Evolutionary conservation across 208 protist genomes (phyloP), one percentile per base, ranked within the genome.

Genomic region (Herpetomonas tarakana): DNA sequence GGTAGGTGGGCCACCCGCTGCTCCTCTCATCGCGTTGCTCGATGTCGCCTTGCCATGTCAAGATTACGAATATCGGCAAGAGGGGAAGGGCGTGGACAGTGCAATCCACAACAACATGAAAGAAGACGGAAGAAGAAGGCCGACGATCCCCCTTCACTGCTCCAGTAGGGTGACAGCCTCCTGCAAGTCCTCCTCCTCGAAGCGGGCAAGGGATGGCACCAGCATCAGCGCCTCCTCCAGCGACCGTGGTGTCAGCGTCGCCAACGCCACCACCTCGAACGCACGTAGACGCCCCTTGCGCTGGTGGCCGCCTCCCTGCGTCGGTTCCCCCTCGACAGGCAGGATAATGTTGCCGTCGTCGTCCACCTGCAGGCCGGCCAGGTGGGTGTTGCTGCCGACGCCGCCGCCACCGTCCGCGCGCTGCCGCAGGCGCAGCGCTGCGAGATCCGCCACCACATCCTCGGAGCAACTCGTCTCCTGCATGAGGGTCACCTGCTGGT

Each of bases 221-320:
- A 94, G 60, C 61, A 81, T 63, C 18, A 89, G 44, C 25, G 85
- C 84, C 76, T 88, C 88, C 41, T 82, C 74, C 29, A 64, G 71
- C 16, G 74, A 78, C 27, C 72, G 68, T 16, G 88, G 88, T 52
- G 80, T 66, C 44, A 94, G 72, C 31, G 85, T 94, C 3, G 70
- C 71, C 7, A 94, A 61, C n/a, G 71, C 71, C 11, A 89, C 85
- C 6, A 91, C 69, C 66, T 94, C 88, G 53, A 92, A 94, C 0
- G 76, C 63, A 70, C 79, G 12, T 62, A 47, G n/a, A 29, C 24
- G 22, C 50, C n/a, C 1, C 60, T 59, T 16, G 62, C 24, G 2
- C 12, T 50, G 18, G 58, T 19, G 26, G 53, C 14, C 22, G 39
- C 12, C 54, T 53, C 44, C 38, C 24, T 11, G 49, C 45, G 25